Evolutionary conservation across 106 monocot species (phyloP).

Genomic region (Apostasia ramifera): DNA sequence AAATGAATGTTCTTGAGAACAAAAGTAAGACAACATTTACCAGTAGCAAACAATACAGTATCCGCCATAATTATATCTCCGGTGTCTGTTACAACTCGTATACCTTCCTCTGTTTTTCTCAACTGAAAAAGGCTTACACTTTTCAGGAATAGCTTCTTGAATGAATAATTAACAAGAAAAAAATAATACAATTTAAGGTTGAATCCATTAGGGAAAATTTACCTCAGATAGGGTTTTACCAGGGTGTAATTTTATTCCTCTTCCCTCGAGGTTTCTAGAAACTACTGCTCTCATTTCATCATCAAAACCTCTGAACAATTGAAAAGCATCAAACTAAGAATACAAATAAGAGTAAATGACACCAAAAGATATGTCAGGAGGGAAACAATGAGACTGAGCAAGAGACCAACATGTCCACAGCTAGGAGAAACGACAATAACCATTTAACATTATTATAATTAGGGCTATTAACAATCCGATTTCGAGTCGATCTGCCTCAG

Average conservation of each 20-base stretch:
- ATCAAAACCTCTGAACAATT: constrained; percentile 82
- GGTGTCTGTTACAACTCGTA: constrained; percentile 70
- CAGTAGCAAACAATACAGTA: constrained; percentile 97
- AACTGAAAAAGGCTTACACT: constrained; percentile 36
- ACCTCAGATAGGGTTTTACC: constrained; percentile 73
- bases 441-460: too few relatives aligned
- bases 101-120: constrained; percentile 77
- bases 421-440: too few relatives aligned
- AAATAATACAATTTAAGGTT: not conserved
- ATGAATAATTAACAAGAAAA: constrained; percentile 4
- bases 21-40: constrained; percentile 23
- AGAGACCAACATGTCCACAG: too few relatives aligned
- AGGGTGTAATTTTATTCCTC: constrained; percentile 90
- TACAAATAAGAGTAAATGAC: too few relatives aligned
- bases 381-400: too few relatives aligned
- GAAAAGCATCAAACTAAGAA: too few relatives aligned
- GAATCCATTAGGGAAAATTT: constrained; percentile 3
- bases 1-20: not conserved
- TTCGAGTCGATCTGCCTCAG: too few relatives aligned
- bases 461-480: too few relatives aligned
- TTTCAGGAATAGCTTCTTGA: not conserved
- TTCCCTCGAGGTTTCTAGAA: constrained; percentile 90
- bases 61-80: constrained; percentile 85
- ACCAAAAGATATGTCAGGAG: not conserved
- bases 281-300: constrained; percentile 90